These are phyloP conservation scores for Phytophthora macrochlamydospora DNA, from an alignment of 352 stramenopile genomes.

Conservation along the genomic window DNA sequence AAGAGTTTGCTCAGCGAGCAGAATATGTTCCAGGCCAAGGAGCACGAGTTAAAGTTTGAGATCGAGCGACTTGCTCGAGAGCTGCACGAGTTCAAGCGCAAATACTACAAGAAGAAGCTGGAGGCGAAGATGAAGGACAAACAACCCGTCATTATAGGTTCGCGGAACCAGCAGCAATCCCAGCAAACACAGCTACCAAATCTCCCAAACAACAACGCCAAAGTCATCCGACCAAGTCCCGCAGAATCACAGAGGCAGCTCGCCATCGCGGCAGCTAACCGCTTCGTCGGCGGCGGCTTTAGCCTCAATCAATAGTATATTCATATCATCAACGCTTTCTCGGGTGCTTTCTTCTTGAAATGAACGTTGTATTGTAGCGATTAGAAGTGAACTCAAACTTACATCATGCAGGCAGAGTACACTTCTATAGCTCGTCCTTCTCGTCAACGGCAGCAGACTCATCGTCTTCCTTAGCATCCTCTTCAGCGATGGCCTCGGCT, in stretches of 20 bases:
- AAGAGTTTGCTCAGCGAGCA: conserved; percentile 97
- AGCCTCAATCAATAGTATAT: conserved; percentile 88
- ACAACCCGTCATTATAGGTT: conserved; percentile 35
- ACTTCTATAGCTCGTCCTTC: conserved; percentile 77
- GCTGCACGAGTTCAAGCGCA: conserved; percentile 94
- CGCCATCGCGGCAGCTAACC: conserved; percentile 83
- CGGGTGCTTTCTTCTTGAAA: conserved; percentile 12
- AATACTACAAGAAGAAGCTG: conserved; percentile 95
- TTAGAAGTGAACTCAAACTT: conserved; percentile 17
- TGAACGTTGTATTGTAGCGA: conserved; percentile 21
- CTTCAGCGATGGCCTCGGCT: conserved; percentile 28
- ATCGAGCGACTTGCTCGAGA: conserved; percentile 92
- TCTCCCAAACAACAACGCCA: conserved; percentile 43
- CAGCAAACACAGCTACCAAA: conserved; percentile 35
- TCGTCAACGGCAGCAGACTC: conserved; percentile 35
- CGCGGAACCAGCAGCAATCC: conserved; percentile 32
- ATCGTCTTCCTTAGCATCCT: conserved; percentile 26
- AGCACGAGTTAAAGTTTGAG: conserved; percentile 96
- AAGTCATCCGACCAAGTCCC: conserved; percentile 42
- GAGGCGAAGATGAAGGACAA: conserved; percentile 85
- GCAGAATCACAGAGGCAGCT: conserved; percentile 86
- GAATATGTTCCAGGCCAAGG: conserved; percentile 96
- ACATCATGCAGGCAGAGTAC: conserved; percentile 3
- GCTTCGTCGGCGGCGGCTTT: conserved; percentile 93
- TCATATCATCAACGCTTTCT: conserved; percentile 7